Evolutionary conservation across 352 stramenopile genomes (phyloP).

Genomic region (Stephanocyclus meneghinianus): DNA sequence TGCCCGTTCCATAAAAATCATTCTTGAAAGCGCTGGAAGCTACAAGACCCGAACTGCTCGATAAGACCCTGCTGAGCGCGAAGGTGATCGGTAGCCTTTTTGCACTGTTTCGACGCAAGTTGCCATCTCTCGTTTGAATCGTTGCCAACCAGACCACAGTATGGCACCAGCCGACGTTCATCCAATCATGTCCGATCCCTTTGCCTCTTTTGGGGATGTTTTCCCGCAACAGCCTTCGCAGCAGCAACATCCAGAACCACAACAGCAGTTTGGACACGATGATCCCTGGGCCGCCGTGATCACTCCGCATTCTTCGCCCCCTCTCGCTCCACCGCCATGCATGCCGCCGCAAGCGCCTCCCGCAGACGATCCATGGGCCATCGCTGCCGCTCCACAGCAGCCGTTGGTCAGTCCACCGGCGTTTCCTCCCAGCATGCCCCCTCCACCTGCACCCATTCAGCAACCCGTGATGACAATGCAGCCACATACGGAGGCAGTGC

Average conservation of each 20-base stretch:
- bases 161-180: constrained; percentile 19
- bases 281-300: constrained; percentile 23
- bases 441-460: not conserved
- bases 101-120: too few species aligned
- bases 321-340: not conserved
- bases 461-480: not conserved
- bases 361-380: constrained; percentile 24
- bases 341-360: not conserved
- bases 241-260: not conserved
- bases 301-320: not conserved
- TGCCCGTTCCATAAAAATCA: too few species aligned
- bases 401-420: not conserved
- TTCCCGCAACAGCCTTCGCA: not conserved
- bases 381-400: not conserved
- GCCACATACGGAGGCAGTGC: not conserved
- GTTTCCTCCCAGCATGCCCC: not conserved
- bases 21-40: too few species aligned
- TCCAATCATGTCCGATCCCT: constrained; percentile 5
- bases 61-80: too few species aligned
- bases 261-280: not conserved
- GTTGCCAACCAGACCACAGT: not conserved
- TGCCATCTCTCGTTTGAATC: too few species aligned
- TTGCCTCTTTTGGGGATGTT: not conserved
- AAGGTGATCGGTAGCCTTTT: too few species aligned
- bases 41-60: too few species aligned